Percentiles rank a stretch among this genome's conserved stretches.
Evolutionary conservation across 345 rosid genomes (phyloP).

Genomic region (Turnera subulata): DNA sequence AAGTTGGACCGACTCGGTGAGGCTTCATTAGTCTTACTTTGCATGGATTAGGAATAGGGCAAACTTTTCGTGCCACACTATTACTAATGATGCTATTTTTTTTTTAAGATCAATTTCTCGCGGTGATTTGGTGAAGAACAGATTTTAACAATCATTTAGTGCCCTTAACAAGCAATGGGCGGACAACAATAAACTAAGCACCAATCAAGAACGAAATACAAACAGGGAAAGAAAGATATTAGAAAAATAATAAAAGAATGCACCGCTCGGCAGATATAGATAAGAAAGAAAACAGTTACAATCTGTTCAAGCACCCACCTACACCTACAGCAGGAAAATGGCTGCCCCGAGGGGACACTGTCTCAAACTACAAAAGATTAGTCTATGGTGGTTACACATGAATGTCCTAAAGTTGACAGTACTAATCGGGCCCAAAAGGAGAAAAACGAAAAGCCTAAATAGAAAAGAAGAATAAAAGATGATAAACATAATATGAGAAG

Average conservation of each 20-base stretch:
- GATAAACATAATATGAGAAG: slow-evolving; percentile 26
- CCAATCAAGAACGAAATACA: not conserved
- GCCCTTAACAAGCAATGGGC: no score
- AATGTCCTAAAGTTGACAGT: slow-evolving; percentile 16
- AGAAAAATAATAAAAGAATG: slow-evolving; percentile 46
- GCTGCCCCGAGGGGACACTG: not conserved
- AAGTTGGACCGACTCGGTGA: no score
- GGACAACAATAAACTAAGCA: not conserved
- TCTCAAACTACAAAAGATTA: slow-evolving; percentile 18
- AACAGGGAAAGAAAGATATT: not conserved
- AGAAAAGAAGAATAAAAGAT: slow-evolving; percentile 20
- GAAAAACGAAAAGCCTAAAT: not conserved
- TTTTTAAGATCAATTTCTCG: no score
- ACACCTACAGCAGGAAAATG: slow-evolving; percentile 23
- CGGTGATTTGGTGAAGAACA: no score
- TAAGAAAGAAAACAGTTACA: slow-evolving; percentile 8
- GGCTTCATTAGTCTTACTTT: no score
- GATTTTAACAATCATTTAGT: no score
- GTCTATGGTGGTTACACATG: slow-evolving; percentile 11
- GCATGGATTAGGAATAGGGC: no score
- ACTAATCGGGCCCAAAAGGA: slow-evolving; percentile 1
- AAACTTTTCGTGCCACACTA: no score
- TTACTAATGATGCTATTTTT: no score
- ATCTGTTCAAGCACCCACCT: slow-evolving; percentile 33
- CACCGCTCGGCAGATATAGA: slow-evolving; percentile 30